Conservation (phyloP, 768 basidiomycete genomes). For the Podaxis sp. region DNA sequence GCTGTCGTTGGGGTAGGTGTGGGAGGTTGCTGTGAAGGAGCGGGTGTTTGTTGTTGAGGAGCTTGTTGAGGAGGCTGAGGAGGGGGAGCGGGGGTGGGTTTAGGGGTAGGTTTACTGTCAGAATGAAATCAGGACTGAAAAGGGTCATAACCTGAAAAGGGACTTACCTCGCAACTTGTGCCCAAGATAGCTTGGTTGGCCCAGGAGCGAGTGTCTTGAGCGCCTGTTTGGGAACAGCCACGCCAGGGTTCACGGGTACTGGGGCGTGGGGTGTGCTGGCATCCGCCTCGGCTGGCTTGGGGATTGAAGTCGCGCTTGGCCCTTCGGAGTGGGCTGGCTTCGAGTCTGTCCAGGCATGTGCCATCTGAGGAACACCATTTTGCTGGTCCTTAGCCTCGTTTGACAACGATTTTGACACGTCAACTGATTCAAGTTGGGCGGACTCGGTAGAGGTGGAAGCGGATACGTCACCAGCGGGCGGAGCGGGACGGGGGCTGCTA, state of each 20-base stretch:
- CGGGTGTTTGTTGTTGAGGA: constrained; percentile 35
- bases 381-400: constrained; percentile 22
- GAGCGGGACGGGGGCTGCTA: constrained; percentile 25
- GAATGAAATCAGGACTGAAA: constrained; percentile 8
- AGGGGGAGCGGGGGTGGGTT: constrained; percentile 42
- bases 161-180: constrained; percentile 72
- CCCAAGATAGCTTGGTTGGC: constrained; percentile 68
- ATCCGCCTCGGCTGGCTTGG: constrained; percentile 25
- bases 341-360: constrained; percentile 27
- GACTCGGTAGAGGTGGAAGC: constrained; percentile 21
- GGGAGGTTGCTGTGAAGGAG: constrained; percentile 29
- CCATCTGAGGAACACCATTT: constrained; percentile 23
- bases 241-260: constrained; percentile 15
- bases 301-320: constrained; percentile 19
- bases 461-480: constrained; percentile 18
- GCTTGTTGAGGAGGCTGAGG: constrained; percentile 15
- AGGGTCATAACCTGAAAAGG: neutral
- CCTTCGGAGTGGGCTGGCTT: constrained; percentile 26
- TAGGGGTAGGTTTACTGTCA: constrained; percentile 56
- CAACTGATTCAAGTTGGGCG: constrained; percentile 18
- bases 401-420: constrained; percentile 10
- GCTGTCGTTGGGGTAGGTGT: constrained; percentile 21
- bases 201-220: constrained; percentile 65
- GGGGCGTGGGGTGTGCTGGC: constrained; percentile 3
- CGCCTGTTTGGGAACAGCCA: constrained; percentile 27